Conservation (phyloP, 371 early-diverging fungal species). For the Actinomucor elegans region DNA sequence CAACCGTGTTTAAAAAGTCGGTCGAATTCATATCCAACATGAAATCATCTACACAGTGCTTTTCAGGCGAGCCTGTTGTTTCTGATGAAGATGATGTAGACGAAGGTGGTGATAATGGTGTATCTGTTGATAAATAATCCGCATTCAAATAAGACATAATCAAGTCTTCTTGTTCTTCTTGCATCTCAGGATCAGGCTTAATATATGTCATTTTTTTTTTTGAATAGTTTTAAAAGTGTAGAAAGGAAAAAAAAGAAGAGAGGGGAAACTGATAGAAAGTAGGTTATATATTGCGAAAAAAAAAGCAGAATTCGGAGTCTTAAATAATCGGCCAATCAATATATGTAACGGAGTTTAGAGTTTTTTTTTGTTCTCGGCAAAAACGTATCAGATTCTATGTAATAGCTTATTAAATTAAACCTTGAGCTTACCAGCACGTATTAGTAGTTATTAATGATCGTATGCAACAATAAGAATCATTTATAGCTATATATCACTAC, state of each 20-base stretch:
- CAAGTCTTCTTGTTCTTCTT: conserved; percentile 37
- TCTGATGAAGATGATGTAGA: conserved; percentile 12
- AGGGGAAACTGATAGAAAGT: neutral
- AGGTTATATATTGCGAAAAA: neutral
- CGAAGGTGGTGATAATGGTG: conserved; percentile 19
- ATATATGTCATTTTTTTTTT: conserved; percentile 13
- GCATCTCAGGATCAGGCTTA: conserved; percentile 30
- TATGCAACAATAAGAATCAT: too few species aligned
- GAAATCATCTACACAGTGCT: conserved; percentile 10
- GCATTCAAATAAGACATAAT: conserved; percentile 43
- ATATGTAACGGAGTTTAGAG: too few species aligned
- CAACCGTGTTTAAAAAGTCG: neutral
- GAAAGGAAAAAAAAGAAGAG: conserved; percentile 3
- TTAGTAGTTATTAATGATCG: too few species aligned
- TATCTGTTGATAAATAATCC: conserved; percentile 33
- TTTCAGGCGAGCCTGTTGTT: conserved; percentile 13
- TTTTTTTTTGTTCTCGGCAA: neutral
- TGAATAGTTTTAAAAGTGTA: neutral
- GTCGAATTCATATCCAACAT: conserved; percentile 11
- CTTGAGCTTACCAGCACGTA: too few species aligned
- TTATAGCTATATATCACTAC: too few species aligned
- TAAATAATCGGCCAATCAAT: too few species aligned
- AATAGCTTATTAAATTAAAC: too few species aligned
- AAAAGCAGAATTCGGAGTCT: too few species aligned
- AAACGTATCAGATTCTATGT: neutral